A percentile compares a stretch with the other conserved stretches of the same genome.
These are phyloP conservation scores for Colletotrichum salicis DNA, from an alignment of 2,329 filamentous ascomycete species.

Conservation along the genomic window DNA sequence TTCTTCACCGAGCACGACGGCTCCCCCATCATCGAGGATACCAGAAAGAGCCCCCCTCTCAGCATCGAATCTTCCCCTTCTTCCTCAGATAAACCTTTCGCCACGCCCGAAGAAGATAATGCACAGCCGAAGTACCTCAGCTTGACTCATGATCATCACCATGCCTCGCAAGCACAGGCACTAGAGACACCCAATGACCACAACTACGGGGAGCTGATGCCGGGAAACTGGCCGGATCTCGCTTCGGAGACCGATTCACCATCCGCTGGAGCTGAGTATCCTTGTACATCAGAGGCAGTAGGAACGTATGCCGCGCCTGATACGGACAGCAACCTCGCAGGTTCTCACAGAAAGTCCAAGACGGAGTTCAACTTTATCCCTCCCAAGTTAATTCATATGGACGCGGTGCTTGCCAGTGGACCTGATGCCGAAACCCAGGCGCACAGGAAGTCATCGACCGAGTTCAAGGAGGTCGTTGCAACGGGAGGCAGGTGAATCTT, in stretches of 20 bases:
- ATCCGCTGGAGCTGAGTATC: neutral
- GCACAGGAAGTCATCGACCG: conserved; percentile 12
- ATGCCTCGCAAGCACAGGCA: neutral
- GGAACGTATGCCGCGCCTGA: neutral
- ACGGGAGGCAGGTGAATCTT: neutral
- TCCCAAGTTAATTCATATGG: neutral
- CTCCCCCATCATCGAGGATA: conserved; percentile 12
- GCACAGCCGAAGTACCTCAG: neutral
- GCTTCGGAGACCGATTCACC: too few species aligned
- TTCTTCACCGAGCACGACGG: conserved; percentile 28
- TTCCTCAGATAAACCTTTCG: neutral
- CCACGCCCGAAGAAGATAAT: neutral
- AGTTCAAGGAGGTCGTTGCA: neutral
- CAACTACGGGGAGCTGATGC: neutral
- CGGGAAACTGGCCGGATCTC: neutral
- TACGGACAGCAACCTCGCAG: neutral
- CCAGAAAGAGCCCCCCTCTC: neutral
- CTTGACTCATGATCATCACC: neutral
- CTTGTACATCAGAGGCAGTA: neutral
- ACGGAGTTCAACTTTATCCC: conserved; percentile 14
- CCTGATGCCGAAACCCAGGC: neutral
- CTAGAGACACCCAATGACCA: neutral
- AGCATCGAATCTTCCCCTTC: neutral
- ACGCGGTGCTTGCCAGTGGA: neutral
- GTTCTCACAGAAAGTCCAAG: conserved; percentile 17